Evolutionary conservation across 1,284 basidiomycete species (phyloP), one percentile per base, ranked within the genome.

Genomic region (Calocybe gambosa): DNA sequence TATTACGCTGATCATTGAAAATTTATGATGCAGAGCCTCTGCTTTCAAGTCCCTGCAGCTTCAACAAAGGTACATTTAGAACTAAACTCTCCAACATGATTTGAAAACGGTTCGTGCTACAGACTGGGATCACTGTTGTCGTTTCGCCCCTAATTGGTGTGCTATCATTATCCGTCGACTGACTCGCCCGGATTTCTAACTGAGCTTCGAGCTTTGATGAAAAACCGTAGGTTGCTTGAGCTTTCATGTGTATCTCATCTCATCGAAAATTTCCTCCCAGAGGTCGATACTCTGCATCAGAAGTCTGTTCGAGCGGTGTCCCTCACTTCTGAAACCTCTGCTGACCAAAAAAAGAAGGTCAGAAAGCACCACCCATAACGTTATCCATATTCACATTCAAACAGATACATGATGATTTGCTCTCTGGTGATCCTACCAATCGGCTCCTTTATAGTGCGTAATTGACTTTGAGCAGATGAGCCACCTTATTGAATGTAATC

Each of bases 31-130:
- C 40, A 85, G 85, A 88, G 89, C 53, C 58, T 93, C 3, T 94
- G 90, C 63, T 94, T 93, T 57, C 91, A 93, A 64, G 71, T 93
- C 8, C 90, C 91, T 21, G 90, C 90, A 0, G 68, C 87, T 15
- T 81, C 82, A 1, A 77, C 77, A 37, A 71, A 78, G 43, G 82
- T 82, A 10, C 9, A 18, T n/a, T 20, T 13, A 13, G 12, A 28
- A 39, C 15, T n/a, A 5, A 31, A 39, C 9, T 13, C 21, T 46
- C 21, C 46, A 31, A 25, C 44, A 23, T 45, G 37, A 19, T 46
- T 39, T 28, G 29, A 21, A 38, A 16, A 19, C 20, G 28, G 42
- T 40, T 6, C 26, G 28, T 42, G 1, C n/a, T n/a, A n/a, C 42
- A 85, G 76, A 70, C 72, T 44, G 89, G 90, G 1, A 67, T 92